Base-by-base conservation (phyloP, 2,329 filamentous ascomycete species). In the Apiospora kogelbergensis region DNA sequence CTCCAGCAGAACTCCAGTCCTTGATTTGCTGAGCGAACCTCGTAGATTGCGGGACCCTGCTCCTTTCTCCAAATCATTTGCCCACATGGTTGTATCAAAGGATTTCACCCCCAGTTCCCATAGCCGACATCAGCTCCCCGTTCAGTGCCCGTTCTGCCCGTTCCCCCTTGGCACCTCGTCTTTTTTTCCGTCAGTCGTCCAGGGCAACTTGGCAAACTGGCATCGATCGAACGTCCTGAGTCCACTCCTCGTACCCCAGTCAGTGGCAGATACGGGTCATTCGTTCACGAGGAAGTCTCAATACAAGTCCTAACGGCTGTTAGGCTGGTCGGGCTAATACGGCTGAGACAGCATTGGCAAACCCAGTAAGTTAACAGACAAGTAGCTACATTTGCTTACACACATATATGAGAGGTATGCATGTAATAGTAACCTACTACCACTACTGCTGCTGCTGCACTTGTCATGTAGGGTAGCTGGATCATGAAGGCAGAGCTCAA, bases 61-160 rank as follows among this genome's bases (percentile, higher is more conserved):
- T 60, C 53, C 53, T 60, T 60, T 60, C 53, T 37, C 53, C 53
- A 60, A 57, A 57, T 33, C 26, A 57, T 26, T 60, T 33, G 53
- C n/a, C 26, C 53, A 60, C 53, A 37, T 37, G 53, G 53, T 60
- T 30, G 53, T n/a, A 37, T 37, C 53, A 60, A 60, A 60, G 53
- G 63, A 45, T 42, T 45, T 15, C 9, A 15, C n/a, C 22, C 40
- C 37, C 63, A 65, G 63, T 37, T 60, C 53, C 53, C 53, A 30
- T 37, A 60, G 53, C 53, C 53, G 53, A 37, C 30, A 26, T 60
- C 7, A 37, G 17, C 20, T 60, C 53, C 53, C 53, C 33, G 4
- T n/a, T n/a, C n/a, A n/a, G n/a, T 33, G 33, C 33, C 7, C 33
- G 33, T 4, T n/a, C n/a, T 57, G 53, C 53, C 30, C 3, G 26